phyloP scores from a whole-genome alignment of 2,329 filamentous ascomycete genomes.

The Phyllosticta citrichinensis region DNA sequence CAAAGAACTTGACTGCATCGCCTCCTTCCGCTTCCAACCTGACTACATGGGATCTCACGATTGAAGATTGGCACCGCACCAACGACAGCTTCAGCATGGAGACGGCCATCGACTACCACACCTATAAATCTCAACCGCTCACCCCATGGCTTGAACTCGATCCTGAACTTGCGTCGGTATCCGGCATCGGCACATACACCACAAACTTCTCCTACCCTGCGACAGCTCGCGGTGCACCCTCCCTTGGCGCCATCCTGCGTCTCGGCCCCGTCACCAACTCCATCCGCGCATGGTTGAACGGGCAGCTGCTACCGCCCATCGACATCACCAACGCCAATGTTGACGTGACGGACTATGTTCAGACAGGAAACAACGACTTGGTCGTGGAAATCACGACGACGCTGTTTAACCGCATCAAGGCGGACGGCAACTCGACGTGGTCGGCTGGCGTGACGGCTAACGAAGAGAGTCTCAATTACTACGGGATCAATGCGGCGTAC shows the following conservation, averaged over 20 bases:
- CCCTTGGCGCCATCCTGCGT: conserved; percentile 15
- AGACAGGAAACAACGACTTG: conserved; percentile 18
- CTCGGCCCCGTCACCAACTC: conserved; percentile 22
- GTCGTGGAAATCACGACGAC: conserved; percentile 23
- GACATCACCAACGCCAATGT: conserved; percentile 20
- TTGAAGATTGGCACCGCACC: conserved; percentile 32
- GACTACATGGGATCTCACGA: conserved; percentile 26
- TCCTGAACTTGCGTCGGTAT: conserved; percentile 19
- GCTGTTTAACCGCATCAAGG: conserved; percentile 20
- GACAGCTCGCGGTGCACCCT: conserved; percentile 5
- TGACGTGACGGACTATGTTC: conserved; percentile 17
- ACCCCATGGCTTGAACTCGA: conserved; percentile 27
- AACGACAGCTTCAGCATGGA: conserved; percentile 24
- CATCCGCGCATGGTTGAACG: conserved; percentile 21
- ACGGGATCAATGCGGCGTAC: conserved; percentile 8
- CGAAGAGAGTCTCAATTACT: conserved; percentile 10
- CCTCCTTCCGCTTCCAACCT: conserved; percentile 17
- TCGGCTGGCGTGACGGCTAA: conserved; percentile 13
- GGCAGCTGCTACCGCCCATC: conserved; percentile 19
- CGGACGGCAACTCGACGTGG: conserved; percentile 12
- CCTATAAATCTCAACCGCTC: conserved; percentile 17
- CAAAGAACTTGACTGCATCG: conserved; percentile 11
- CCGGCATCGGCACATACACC: conserved; percentile 27
- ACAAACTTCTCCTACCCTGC: conserved; percentile 21
- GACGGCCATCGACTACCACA: conserved; percentile 19